These are phyloP conservation scores for Lindgomyces ingoldianus DNA, from an alignment of 495 filamentous ascomycete genomes.

Conservation along the genomic window DNA sequence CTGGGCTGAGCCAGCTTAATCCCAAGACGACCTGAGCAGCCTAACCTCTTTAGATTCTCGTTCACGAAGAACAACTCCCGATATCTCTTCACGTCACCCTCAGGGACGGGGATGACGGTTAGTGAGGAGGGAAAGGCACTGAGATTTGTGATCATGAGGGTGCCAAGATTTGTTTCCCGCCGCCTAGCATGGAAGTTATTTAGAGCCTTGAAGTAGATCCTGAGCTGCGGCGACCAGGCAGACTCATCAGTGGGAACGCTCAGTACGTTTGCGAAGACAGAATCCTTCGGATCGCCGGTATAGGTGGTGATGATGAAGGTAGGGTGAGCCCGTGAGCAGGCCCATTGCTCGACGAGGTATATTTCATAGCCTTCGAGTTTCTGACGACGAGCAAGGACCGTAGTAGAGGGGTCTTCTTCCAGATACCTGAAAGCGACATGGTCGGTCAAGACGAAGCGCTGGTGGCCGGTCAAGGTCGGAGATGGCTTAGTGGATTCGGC, in stretches of 20 bases:
- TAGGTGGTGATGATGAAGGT: slow-evolving; percentile 93
- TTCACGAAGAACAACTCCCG: slow-evolving; percentile 90
- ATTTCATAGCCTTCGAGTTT: slow-evolving; percentile 82
- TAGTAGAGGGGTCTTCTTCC: slow-evolving; percentile 79
- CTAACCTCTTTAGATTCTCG: slow-evolving; percentile 87
- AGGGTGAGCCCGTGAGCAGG: slow-evolving; percentile 84
- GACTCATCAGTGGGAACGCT: slow-evolving; percentile 80
- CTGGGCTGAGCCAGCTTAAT: slow-evolving; percentile 75
- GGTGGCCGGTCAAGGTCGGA: slow-evolving; percentile 32
- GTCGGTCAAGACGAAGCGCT: slow-evolving; percentile 49
- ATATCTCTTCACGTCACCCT: slow-evolving; percentile 79
- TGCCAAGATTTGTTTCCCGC: slow-evolving; percentile 80
- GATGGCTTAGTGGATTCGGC: slow-evolving; percentile 16
- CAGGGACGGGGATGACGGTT: slow-evolving; percentile 84
- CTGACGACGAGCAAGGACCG: slow-evolving; percentile 68
- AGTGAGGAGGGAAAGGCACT: slow-evolving; percentile 85
- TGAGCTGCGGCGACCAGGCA: slow-evolving; percentile 74
- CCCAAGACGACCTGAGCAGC: slow-evolving; percentile 86
- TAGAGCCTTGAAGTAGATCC: slow-evolving; percentile 83
- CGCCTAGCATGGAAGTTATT: slow-evolving; percentile 76
- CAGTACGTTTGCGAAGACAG: slow-evolving; percentile 75
- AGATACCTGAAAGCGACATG: slow-evolving; percentile 63
- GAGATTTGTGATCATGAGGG: slow-evolving; percentile 90
- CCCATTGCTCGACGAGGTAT: slow-evolving; percentile 98
- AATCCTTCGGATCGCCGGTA: slow-evolving; percentile 81